Conservation (phyloP, 345 rosid genomes). For the Durio zibethinus region DNA sequence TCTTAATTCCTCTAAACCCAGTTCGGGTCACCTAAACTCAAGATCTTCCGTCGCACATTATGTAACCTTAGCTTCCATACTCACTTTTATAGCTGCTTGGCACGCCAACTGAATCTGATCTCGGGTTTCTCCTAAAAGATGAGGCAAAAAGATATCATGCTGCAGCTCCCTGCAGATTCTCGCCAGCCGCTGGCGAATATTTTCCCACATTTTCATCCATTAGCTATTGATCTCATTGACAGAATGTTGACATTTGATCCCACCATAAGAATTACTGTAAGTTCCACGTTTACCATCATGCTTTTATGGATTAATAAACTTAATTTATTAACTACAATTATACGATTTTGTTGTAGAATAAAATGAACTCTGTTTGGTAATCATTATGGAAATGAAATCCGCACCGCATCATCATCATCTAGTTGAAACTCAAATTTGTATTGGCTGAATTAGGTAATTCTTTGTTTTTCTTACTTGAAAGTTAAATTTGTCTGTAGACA, state of each 20-base stretch:
- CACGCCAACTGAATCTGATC: constrained; percentile 87
- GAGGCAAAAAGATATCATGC: constrained; percentile 78
- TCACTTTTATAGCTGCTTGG: constrained; percentile 79
- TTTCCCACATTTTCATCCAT: constrained; percentile 71
- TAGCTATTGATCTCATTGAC: constrained; percentile 78
- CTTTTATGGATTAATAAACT: background rate
- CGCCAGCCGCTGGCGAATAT: constrained; percentile 53
- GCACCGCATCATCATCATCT: background rate
- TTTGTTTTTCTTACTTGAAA: background rate
- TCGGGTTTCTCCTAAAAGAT: constrained; percentile 78
- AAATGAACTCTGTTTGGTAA: background rate
- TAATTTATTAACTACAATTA: background rate
- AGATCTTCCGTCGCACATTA: no score
- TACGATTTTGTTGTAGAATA: background rate
- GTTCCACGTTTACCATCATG: background rate
- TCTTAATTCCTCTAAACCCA: no score
- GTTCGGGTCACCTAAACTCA: no score
- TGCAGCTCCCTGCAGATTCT: constrained; percentile 60
- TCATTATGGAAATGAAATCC: background rate
- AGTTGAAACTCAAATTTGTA: background rate
- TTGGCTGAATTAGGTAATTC: background rate
- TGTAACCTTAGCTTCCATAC: no score
- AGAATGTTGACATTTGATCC: constrained; percentile 94
- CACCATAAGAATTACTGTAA: constrained; percentile 79
- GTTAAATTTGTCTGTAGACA: constrained; percentile 27